Evolutionary conservation across 768 basidiomycete species (phyloP).

Genomic region (Trametes cinnabarina): DNA sequence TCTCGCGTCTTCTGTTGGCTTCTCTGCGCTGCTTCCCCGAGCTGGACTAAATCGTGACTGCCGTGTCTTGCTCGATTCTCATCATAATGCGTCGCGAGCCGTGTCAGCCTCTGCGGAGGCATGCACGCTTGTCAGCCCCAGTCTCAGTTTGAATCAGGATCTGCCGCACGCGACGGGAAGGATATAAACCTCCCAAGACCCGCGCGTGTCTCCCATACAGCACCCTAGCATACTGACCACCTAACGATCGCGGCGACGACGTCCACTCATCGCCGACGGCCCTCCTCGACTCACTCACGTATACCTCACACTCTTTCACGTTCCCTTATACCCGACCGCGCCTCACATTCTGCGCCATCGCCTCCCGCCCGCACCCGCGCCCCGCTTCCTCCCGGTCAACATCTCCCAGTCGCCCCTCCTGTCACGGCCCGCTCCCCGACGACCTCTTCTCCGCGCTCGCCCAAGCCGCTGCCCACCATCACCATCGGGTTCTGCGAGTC

Average conservation of each 20-base stretch:
- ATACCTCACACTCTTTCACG: background rate
- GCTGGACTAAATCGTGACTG: background rate
- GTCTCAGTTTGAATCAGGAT: background rate
- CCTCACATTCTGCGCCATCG: background rate
- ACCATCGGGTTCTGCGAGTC: constrained; percentile 4
- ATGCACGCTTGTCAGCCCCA: background rate
- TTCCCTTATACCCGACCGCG: background rate
- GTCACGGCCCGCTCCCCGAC: constrained; percentile 17
- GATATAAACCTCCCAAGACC: background rate
- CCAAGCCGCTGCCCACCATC: constrained; percentile 15
- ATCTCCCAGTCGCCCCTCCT: constrained; percentile 34
- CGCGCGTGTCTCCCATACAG: background rate
- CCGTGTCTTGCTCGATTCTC: constrained; percentile 6
- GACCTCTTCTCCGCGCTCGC: constrained; percentile 21
- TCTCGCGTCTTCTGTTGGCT: constrained; percentile 1
- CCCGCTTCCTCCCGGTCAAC: constrained; percentile 26
- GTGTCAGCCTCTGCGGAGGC: background rate
- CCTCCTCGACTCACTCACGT: background rate
- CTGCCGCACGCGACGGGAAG: background rate
- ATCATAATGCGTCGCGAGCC: background rate
- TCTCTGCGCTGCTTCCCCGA: background rate
- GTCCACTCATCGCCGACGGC: background rate
- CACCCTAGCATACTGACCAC: constrained; percentile 16
- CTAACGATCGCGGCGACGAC: background rate
- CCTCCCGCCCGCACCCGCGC: constrained; percentile 15